Percentiles rank a stretch among this genome's conserved stretches.
phyloP scores from a whole-genome alignment of 371 early-diverging fungal genomes.

The Coemansia sp. region DNA sequence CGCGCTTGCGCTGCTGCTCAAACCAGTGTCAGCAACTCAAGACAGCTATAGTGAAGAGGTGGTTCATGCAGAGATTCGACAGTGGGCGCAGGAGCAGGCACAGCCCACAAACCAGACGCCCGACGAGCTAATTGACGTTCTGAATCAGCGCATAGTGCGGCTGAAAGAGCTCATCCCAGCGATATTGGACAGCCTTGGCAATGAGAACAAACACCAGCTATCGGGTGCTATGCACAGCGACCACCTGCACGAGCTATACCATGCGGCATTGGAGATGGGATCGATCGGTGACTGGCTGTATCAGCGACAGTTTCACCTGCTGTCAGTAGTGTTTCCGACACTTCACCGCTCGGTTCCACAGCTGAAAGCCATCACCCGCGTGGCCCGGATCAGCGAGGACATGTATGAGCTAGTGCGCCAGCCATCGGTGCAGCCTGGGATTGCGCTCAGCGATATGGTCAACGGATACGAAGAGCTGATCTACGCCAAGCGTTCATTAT shows the following conservation, averaged over 20 bases:
- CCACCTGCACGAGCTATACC: slow-evolving; percentile 27
- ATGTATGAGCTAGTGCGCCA: slow-evolving; percentile 30
- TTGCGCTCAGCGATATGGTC: slow-evolving; percentile 24
- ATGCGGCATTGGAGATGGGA: slow-evolving; percentile 22
- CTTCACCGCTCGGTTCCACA: slow-evolving; percentile 23
- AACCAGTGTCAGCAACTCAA: neutral
- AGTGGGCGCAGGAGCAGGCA: slow-evolving; percentile 21
- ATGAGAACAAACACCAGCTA: neutral
- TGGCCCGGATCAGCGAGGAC: slow-evolving; percentile 29
- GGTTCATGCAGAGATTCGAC: slow-evolving; percentile 20
- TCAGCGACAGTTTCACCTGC: slow-evolving; percentile 18
- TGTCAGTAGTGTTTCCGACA: slow-evolving; percentile 19
- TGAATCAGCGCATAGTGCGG: slow-evolving; percentile 15
- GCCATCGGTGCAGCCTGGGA: slow-evolving; percentile 13
- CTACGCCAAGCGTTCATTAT: slow-evolving; percentile 17
- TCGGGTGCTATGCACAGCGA: slow-evolving; percentile 12
- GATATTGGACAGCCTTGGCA: slow-evolving; percentile 6
- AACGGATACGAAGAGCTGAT: slow-evolving; percentile 34
- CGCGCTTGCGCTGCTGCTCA: slow-evolving; percentile 15
- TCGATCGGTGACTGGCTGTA: slow-evolving; percentile 43
- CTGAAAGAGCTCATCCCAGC: slow-evolving; percentile 23
- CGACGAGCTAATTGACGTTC: slow-evolving; percentile 3
- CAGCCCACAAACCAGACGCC: slow-evolving; percentile 10
- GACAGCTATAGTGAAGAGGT: neutral
- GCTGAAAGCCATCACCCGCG: slow-evolving; percentile 15